phyloP scores from a whole-genome alignment of 169 alveolate species.

The Plasmodium vivax region DNA sequence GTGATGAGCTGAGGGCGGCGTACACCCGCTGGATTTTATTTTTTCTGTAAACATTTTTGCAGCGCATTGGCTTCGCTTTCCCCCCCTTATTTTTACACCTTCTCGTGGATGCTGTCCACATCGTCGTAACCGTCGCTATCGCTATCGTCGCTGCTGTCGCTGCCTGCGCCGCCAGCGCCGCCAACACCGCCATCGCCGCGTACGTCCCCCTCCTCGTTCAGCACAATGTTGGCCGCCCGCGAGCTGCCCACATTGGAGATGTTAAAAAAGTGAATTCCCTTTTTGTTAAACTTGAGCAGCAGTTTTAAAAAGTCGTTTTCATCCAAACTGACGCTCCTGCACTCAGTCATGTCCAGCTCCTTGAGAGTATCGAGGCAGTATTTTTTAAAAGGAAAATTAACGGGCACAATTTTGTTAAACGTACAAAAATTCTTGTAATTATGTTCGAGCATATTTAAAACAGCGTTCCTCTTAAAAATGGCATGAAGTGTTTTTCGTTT shows the following conservation, averaged over 20 bases:
- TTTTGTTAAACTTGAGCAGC: conserved; percentile 89
- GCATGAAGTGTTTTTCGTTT: conserved; percentile 98
- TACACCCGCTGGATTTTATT: not conserved
- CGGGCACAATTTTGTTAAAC: conserved; percentile 82
- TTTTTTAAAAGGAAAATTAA: conserved; percentile 69
- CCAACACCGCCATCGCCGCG: not conserved
- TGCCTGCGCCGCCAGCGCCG: not conserved
- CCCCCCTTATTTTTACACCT: not conserved
- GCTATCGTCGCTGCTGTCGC: not conserved
- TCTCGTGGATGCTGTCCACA: not conserved
- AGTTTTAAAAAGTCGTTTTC: conserved; percentile 90
- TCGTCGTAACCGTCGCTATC: not conserved
- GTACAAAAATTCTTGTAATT: conserved; percentile 93
- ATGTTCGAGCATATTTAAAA: conserved; percentile 92
- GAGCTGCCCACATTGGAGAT: conserved; percentile 76
- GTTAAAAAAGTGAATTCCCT: conserved; percentile 90
- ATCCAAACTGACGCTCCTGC: conserved; percentile 90
- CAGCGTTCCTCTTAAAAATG: conserved; percentile 94
- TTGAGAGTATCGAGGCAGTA: conserved; percentile 66
- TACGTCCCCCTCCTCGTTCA: conserved; percentile 5
- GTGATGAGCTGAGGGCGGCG: not conserved
- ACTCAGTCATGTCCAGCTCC: conserved; percentile 44
- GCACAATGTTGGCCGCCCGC: conserved; percentile 10
- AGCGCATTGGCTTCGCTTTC: not conserved
- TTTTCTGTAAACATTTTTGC: not conserved